Evolutionary conservation across 192 early-diverging fungal genomes (phyloP).

Genomic region (Cetraspora pellucida): DNA sequence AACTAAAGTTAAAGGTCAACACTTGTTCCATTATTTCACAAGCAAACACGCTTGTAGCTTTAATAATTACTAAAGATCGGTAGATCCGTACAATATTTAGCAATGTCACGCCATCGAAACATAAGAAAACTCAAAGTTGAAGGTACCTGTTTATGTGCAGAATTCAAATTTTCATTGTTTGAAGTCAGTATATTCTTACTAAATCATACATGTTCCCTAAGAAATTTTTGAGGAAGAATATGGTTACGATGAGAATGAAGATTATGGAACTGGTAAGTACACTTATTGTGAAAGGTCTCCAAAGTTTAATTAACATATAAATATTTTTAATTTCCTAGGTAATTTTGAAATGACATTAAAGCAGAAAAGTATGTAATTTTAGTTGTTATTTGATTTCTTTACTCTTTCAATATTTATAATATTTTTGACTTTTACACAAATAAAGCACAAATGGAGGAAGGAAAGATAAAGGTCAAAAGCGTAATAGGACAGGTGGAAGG

Average conservation of each 20-base stretch:
- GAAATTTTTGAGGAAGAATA: constrained; percentile 3
- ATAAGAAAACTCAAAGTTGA: constrained; percentile 55
- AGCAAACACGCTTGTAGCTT: too few species aligned
- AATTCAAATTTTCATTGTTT: background rate
- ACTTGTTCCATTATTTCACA: too few species aligned
- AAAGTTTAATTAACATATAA: background rate
- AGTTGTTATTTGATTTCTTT: background rate
- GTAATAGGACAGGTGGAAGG: constrained; percentile 59
- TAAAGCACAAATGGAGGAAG: constrained; percentile 53
- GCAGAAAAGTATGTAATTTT: background rate
- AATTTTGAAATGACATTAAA: background rate
- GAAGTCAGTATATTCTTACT: background rate
- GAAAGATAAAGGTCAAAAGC: constrained; percentile 58
- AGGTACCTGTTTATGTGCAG: constrained; percentile 37
- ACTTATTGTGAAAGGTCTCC: background rate
- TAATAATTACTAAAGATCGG: too few species aligned
- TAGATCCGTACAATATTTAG: too few species aligned
- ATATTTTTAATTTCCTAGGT: background rate
- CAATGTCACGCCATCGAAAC: constrained; percentile 57
- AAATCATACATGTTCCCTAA: background rate
- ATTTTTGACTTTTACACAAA: background rate
- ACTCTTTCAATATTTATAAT: background rate
- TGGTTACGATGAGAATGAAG: background rate
- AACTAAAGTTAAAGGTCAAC: too few species aligned
- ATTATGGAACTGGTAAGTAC: background rate